phyloP scores from a whole-genome alignment of 2,329 filamentous ascomycete species.

The Xylariaceae sp. region DNA sequence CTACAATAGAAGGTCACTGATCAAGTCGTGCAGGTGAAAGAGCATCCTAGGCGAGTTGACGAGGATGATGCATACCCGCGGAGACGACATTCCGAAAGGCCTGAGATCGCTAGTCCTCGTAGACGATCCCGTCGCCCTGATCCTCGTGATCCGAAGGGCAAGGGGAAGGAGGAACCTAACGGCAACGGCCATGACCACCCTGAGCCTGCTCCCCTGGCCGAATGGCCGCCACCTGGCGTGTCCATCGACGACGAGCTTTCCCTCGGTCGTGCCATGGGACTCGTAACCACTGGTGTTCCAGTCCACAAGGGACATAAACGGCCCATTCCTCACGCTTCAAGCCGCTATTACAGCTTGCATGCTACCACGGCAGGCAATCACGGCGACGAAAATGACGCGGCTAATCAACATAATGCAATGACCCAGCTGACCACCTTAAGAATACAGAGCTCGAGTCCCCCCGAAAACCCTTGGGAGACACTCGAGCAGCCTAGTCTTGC shows the following conservation, averaged over 20 bases:
- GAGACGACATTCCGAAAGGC: conserved; percentile 27
- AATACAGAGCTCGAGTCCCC: conserved; percentile 43
- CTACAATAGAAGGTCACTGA: conserved; percentile 18
- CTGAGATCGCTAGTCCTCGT: conserved; percentile 37
- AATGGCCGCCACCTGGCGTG: conserved; percentile 61
- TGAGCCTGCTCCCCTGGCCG: conserved; percentile 45
- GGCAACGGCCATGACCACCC: conserved; percentile 34
- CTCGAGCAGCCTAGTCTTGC: conserved; percentile 74
- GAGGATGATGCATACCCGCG: conserved; percentile 39
- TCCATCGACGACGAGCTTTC: conserved; percentile 53
- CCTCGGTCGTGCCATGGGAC: conserved; percentile 56
- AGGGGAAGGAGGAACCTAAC: conserved; percentile 41
- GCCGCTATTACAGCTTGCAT: conserved; percentile 60
- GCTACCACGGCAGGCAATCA: conserved; percentile 53
- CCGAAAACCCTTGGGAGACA: conserved; percentile 66
- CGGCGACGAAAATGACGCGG: conserved; percentile 44
- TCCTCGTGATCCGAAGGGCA: conserved; percentile 42
- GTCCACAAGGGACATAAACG: conserved; percentile 58
- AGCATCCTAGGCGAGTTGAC: conserved; percentile 37
- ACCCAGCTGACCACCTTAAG: conserved; percentile 60
- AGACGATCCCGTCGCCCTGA: conserved; percentile 48
- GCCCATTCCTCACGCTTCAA: conserved; percentile 56
- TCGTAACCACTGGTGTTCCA: conserved; percentile 62
- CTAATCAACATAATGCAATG: conserved; percentile 58
- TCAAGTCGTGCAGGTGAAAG: conserved; percentile 32